A percentile compares a stretch with the other conserved stretches of the same genome.
Evolutionary conservation across 352 stramenopile species (phyloP).

Genomic region (Globisporangium splendens): DNA sequence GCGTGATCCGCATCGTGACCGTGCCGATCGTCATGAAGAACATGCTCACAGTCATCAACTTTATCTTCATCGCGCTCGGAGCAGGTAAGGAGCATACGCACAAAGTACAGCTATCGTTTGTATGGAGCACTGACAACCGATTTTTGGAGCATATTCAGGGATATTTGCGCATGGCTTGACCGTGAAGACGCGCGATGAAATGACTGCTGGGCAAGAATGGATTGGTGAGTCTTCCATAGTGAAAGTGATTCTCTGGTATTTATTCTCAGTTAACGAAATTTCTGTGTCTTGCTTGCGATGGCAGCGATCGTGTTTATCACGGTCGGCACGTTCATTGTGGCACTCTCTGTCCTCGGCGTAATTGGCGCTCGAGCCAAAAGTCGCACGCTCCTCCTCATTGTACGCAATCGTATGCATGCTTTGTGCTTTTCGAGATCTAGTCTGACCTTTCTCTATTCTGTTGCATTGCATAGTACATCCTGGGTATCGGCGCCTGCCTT

Average conservation of each 20-base stretch:
- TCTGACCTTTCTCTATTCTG: background rate
- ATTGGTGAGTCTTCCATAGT: constrained; percentile 37
- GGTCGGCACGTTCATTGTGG: constrained; percentile 61
- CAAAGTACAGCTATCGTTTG: background rate
- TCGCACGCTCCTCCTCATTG: constrained; percentile 67
- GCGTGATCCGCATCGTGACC: constrained; percentile 80
- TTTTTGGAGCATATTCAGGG: constrained; percentile 13
- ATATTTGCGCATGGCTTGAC: constrained; percentile 56
- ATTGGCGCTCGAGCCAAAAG: constrained; percentile 72
- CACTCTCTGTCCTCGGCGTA: constrained; percentile 60
- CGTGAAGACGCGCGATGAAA: constrained; percentile 57
- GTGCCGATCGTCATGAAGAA: constrained; percentile 85
- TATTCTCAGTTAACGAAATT: background rate
- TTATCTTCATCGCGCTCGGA: constrained; percentile 62
- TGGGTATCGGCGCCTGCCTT: constrained; percentile 61
- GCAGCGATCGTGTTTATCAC: constrained; percentile 69
- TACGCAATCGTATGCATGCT: constrained; percentile 26
- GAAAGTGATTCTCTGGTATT: background rate
- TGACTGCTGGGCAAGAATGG: constrained; percentile 70
- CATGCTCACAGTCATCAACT: constrained; percentile 76
- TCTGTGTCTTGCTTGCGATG: background rate
- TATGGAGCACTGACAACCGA: background rate
- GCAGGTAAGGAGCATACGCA: constrained; percentile 11
- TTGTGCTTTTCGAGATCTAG: background rate
- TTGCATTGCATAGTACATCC: constrained; percentile 46